Evolutionary conservation across 2,329 filamentous ascomycete genomes (phyloP).

Genomic region (Chaetothyriales sp.): DNA sequence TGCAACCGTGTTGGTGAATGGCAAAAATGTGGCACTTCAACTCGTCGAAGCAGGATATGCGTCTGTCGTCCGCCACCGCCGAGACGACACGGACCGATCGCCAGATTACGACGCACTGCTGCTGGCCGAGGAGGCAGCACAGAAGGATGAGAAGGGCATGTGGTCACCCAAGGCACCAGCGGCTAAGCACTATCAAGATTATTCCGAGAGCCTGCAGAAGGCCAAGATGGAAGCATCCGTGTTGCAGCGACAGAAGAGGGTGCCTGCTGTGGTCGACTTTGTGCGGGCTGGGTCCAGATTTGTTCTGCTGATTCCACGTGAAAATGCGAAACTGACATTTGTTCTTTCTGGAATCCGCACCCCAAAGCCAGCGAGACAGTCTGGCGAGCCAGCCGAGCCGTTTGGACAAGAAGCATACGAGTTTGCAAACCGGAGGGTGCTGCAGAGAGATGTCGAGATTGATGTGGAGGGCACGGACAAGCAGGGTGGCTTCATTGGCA

Average conservation of each 20-base stretch:
- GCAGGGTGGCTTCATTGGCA: slow-evolving; percentile 91
- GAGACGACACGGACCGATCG: slow-evolving; percentile 85
- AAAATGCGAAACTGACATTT: slow-evolving; percentile 87
- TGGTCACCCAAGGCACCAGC: slow-evolving; percentile 84
- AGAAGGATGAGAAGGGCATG: slow-evolving; percentile 81
- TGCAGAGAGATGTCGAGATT: slow-evolving; percentile 91
- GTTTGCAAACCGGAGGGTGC: slow-evolving; percentile 70
- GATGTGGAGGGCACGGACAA: slow-evolving; percentile 93
- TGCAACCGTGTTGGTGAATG: slow-evolving; percentile 67
- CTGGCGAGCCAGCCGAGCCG: slow-evolving; percentile 71
- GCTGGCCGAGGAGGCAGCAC: slow-evolving; percentile 42
- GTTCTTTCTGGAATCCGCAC: slow-evolving; percentile 87
- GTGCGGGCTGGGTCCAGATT: slow-evolving; percentile 96
- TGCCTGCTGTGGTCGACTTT: slow-evolving; percentile 88
- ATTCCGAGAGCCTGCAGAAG: slow-evolving; percentile 84
- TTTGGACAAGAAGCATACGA: slow-evolving; percentile 93
- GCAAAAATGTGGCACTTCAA: slow-evolving; percentile 70
- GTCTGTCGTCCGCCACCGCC: slow-evolving; percentile 84
- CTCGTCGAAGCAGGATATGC: slow-evolving; percentile 89
- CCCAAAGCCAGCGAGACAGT: slow-evolving; percentile 67
- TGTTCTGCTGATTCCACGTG: slow-evolving; percentile 76
- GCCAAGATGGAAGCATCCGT: slow-evolving; percentile 85
- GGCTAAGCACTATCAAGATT: slow-evolving; percentile 68
- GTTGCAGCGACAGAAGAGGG: slow-evolving; percentile 77
- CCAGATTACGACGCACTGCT: slow-evolving; percentile 65